These are phyloP conservation scores for Spizellomyces punctatus DNA, from an alignment of 192 early-diverging fungal species.

Conservation along the genomic window DNA sequence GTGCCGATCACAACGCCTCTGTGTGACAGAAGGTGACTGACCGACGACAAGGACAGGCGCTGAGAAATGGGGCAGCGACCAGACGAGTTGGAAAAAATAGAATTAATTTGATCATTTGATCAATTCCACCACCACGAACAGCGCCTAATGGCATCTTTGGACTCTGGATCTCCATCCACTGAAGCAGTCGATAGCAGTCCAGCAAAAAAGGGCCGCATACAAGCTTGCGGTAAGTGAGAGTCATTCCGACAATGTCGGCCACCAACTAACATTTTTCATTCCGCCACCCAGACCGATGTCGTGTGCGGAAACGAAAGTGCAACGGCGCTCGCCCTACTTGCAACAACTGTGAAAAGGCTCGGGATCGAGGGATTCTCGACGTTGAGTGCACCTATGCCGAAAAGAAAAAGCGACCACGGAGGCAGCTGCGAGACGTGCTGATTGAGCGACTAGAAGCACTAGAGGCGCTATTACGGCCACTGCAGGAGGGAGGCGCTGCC, in stretches of 20 bases:
- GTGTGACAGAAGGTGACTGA: too few species aligned
- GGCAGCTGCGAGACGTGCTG: constrained; percentile 18
- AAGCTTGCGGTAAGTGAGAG: constrained; percentile 5
- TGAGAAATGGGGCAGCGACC: too few species aligned
- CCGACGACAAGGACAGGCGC: too few species aligned
- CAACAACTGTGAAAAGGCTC: constrained; percentile 42
- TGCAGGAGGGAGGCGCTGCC: constrained; percentile 2
- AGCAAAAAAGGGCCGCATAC: background rate
- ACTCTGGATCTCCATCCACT: too few species aligned
- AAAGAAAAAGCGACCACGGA: constrained; percentile 45
- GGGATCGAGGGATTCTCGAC: constrained; percentile 30
- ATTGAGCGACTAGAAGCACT: constrained; percentile 15
- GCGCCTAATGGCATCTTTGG: too few species aligned
- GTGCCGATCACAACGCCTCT: too few species aligned
- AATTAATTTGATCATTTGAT: too few species aligned
- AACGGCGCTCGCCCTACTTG: constrained; percentile 39
- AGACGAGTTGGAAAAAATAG: too few species aligned
- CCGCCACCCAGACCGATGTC: constrained; percentile 23
- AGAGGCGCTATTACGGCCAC: constrained; percentile 15
- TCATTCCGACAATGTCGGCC: background rate
- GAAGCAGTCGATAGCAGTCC: too few species aligned
- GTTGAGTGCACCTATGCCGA: constrained; percentile 29
- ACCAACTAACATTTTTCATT: background rate
- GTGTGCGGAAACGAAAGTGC: constrained; percentile 45
- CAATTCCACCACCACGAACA: too few species aligned